Evolutionary conservation across 2,329 filamentous ascomycete genomes (phyloP).

Genomic region (Diaporthe batatas): DNA sequence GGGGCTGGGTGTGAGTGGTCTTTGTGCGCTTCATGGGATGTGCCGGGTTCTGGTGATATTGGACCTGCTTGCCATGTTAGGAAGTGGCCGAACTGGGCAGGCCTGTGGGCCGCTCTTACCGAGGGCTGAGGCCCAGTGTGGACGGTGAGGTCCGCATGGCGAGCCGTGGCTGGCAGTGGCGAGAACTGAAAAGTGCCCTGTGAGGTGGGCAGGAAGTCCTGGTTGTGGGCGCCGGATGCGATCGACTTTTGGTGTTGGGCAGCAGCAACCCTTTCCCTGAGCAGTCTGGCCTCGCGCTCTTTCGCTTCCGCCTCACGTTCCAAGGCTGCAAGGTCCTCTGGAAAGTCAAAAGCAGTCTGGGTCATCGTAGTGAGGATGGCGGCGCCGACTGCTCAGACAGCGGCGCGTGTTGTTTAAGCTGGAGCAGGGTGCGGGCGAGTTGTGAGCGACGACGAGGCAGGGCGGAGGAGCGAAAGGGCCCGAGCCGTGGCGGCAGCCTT

Average conservation of each 20-base stretch:
- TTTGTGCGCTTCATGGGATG: constrained; percentile 50
- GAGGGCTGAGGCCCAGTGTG: constrained; percentile 31
- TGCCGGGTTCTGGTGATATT: constrained; percentile 32
- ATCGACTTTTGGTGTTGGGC: constrained; percentile 29
- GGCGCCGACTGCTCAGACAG: not conserved
- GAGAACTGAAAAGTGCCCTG: constrained; percentile 28
- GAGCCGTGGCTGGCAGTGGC: constrained; percentile 27
- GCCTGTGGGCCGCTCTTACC: constrained; percentile 34
- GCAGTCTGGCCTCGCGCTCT: constrained; percentile 11
- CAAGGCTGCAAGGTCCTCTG: constrained; percentile 23
- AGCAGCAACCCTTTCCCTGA: constrained; percentile 8
- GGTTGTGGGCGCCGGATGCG: constrained; percentile 3
- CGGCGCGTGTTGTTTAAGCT: constrained; percentile 6
- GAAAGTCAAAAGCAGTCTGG: constrained; percentile 20
- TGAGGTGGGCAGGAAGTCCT: constrained; percentile 12
- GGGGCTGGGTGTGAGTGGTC: constrained; percentile 48
- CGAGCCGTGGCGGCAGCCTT: constrained; percentile 32
- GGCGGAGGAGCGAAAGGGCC: constrained; percentile 18
- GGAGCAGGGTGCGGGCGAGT: not conserved
- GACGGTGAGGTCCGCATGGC: constrained; percentile 26
- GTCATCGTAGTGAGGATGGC: constrained; percentile 31
- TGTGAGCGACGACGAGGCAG: constrained; percentile 26
- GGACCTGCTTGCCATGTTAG: constrained; percentile 15
- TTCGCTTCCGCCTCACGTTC: constrained; percentile 26
- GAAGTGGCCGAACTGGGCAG: not conserved